Conservation (phyloP, 495 filamentous ascomycete genomes). For the Trichoderma erinaceum region DNA sequence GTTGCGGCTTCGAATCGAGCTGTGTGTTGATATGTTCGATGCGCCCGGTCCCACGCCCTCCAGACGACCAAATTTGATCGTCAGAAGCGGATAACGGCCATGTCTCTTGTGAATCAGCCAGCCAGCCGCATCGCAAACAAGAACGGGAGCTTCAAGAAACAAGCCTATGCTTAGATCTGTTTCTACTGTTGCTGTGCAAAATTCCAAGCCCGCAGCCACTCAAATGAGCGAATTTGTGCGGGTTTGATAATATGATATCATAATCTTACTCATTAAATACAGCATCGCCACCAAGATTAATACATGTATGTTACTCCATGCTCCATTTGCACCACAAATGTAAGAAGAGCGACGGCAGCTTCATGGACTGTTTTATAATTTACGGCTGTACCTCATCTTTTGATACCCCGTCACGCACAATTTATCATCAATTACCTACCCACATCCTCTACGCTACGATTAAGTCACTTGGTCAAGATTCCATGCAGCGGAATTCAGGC, state of each 20-base stretch:
- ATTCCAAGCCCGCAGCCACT: not conserved
- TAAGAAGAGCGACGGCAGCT: not conserved
- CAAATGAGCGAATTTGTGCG: not conserved
- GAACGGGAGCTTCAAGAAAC: not conserved
- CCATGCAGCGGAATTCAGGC: not conserved
- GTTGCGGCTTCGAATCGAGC: not conserved
- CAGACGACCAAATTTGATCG: not conserved
- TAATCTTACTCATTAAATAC: not conserved
- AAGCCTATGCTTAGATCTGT: not conserved
- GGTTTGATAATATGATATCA: not conserved
- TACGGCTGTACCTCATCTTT: not conserved
- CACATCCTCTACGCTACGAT: not conserved
- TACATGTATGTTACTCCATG: not conserved
- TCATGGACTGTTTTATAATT: not conserved
- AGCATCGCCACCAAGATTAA: not conserved
- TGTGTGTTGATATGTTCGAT: not conserved
- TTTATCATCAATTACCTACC: not conserved
- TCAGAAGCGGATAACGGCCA: not conserved
- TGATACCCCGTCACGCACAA: not conserved
- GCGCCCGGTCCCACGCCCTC: not conserved
- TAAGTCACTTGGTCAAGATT: not conserved
- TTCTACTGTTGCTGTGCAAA: not conserved
- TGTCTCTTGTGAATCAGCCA: not conserved
- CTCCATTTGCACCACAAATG: not conserved
- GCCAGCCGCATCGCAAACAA: not conserved